Percentiles rank a stretch among this genome's conserved stretches.
phyloP scores from a whole-genome alignment of 305 asterid genomes.

The Solanum hybrid region DNA sequence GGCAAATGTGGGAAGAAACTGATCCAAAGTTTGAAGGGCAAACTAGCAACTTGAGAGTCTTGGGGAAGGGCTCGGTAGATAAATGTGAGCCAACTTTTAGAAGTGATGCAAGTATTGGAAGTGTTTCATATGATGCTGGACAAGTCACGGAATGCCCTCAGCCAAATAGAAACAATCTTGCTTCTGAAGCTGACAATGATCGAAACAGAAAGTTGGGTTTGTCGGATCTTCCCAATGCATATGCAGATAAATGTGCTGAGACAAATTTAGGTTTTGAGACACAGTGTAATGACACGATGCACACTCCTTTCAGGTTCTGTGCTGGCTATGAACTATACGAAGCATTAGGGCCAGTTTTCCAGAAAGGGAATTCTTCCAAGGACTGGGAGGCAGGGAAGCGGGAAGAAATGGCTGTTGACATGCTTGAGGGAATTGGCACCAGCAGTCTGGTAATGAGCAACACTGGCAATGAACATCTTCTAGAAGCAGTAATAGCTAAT shows the following conservation, averaged over 20 bases:
- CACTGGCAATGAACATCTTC: conserved; percentile 57
- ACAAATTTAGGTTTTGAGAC: conserved; percentile 15
- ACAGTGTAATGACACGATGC: conserved; percentile 17
- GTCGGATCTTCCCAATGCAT: conserved; percentile 23
- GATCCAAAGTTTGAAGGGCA: conserved; percentile 27
- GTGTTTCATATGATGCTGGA: conserved; percentile 20
- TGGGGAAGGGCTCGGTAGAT: conserved; percentile 23
- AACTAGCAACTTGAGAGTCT: conserved; percentile 19
- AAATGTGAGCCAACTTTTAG: conserved; percentile 6
- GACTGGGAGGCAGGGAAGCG: conserved; percentile 34
- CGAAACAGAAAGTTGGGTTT: conserved; percentile 14
- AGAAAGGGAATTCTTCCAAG: conserved; percentile 26
- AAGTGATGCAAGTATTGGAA: conserved; percentile 24
- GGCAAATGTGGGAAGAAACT: conserved; percentile 22
- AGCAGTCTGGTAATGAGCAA: conserved; percentile 48
- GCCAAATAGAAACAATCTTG: conserved; percentile 19
- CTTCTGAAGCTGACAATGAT: conserved; percentile 28
- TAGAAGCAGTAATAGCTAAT: conserved; percentile 90
- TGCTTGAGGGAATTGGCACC: conserved; percentile 46
- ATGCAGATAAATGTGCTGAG: conserved; percentile 24
- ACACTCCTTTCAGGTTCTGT: conserved; percentile 49
- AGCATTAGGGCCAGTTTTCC: conserved; percentile 72
- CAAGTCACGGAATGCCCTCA: conserved; percentile 23
- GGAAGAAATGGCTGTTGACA: conserved; percentile 45
- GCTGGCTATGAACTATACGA: conserved; percentile 83